These are phyloP conservation scores for Acanthamoeba healyi DNA, from an alignment of 208 protist species.

Conservation along the genomic window DNA sequence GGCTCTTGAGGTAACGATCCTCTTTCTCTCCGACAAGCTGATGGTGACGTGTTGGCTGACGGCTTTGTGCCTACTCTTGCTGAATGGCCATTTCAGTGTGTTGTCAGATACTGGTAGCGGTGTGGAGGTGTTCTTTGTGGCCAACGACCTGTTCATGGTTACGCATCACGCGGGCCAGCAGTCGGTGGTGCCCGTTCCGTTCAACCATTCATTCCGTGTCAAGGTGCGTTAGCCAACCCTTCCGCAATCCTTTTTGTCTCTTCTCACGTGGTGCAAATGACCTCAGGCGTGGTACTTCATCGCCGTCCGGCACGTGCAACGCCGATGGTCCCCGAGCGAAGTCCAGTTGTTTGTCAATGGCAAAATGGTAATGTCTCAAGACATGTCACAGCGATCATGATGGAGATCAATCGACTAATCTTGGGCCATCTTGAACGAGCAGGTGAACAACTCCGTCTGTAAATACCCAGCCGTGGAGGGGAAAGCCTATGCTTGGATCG, in stretches of 20 bases:
- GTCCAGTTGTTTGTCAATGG: conserved; percentile 32
- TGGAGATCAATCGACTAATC: too few relatives aligned
- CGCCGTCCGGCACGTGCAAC: not conserved
- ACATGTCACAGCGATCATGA: not conserved
- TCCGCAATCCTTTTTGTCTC: too few relatives aligned
- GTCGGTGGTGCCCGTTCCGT: not conserved
- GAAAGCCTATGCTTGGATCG: not conserved
- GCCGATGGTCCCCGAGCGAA: conserved; percentile 4
- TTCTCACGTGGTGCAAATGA: too few relatives aligned
- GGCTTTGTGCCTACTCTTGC: too few relatives aligned
- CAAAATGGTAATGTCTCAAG: not conserved
- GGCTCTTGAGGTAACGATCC: not conserved
- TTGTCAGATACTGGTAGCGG: not conserved
- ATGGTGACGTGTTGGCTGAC: too few relatives aligned
- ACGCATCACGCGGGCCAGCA: not conserved
- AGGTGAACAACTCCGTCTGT: not conserved
- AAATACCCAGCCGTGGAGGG: not conserved
- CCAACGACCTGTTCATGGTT: not conserved
- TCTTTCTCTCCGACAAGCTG: too few relatives aligned
- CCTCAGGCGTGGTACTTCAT: conserved; percentile 3
- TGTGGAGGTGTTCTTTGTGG: not conserved
- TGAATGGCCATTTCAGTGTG: not conserved
- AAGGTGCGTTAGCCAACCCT: not conserved
- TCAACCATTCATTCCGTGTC: conserved; percentile 12
- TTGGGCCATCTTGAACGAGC: not conserved